These are phyloP conservation scores for Plasmodium fragile DNA, from an alignment of 169 alveolate species.

Conservation along the genomic window DNA sequence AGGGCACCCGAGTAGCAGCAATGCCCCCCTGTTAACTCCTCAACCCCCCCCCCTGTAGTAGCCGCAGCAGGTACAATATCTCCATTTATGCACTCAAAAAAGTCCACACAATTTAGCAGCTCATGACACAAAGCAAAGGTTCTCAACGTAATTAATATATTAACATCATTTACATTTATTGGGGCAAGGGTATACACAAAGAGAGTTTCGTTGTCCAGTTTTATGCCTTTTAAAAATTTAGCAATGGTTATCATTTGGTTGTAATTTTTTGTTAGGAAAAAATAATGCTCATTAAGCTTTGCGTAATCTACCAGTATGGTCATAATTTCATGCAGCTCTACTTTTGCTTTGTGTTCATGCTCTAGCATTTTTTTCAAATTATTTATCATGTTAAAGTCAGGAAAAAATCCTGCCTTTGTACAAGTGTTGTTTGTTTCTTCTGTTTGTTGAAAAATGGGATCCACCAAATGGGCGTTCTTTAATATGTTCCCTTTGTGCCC, in stretches of 20 bases:
- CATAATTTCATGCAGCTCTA: conserved; percentile 45
- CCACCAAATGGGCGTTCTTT: neutral
- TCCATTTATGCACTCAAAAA: conserved; percentile 43
- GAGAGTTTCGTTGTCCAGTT: conserved; percentile 1
- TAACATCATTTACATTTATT: conserved; percentile 29
- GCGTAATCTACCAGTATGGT: conserved; percentile 33
- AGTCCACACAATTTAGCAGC: conserved; percentile 51
- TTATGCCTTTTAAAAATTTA: conserved; percentile 14
- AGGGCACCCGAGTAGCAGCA: neutral
- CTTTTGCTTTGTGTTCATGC: conserved; percentile 56
- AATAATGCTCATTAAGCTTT: conserved; percentile 45
- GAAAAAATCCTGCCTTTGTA: conserved; percentile 46
- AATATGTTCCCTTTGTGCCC: neutral
- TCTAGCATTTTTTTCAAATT: conserved; percentile 26
- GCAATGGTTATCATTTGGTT: conserved; percentile 57
- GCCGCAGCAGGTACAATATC: neutral
- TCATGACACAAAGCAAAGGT: conserved; percentile 54
- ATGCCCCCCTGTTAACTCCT: neutral
- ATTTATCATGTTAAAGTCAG: conserved; percentile 21
- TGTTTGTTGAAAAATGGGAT: neutral
- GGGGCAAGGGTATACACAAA: conserved; percentile 51
- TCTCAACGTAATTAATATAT: conserved; percentile 21
- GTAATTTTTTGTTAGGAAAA: conserved; percentile 60
- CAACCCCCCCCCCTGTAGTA: neutral
- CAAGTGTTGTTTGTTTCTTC: neutral